phyloP scores from a whole-genome alignment of 1,284 basidiomycete species.

The Ustilago vetiveriae region DNA sequence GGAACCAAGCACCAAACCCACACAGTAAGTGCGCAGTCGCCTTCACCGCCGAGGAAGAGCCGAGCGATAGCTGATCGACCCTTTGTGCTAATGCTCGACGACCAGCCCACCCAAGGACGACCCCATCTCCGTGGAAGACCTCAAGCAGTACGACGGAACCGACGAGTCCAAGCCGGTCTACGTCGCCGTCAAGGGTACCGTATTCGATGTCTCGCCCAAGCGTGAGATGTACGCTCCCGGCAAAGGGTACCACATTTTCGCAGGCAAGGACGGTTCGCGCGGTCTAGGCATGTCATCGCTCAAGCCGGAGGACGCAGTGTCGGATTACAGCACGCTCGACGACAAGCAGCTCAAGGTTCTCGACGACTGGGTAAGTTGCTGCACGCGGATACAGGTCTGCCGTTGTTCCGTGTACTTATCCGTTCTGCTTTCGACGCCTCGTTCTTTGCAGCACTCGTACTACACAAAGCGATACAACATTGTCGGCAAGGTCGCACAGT shows the following conservation, averaged over 20 bases:
- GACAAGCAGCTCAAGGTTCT: constrained; percentile 83
- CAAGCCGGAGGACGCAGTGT: constrained; percentile 84
- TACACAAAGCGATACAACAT: constrained; percentile 67
- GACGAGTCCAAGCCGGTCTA: constrained; percentile 78
- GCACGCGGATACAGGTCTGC: neutral
- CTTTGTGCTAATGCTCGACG: too few species aligned
- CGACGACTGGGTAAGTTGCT: constrained; percentile 78
- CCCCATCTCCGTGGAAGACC: constrained; percentile 76
- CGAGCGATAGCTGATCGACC: too few species aligned
- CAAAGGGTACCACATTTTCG: constrained; percentile 70
- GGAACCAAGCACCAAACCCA: constrained; percentile 55
- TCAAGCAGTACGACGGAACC: constrained; percentile 78
- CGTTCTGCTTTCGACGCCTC: too few species aligned
- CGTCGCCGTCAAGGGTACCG: constrained; percentile 85
- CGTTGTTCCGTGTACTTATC: too few species aligned
- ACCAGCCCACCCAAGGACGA: constrained; percentile 78
- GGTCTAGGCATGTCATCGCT: constrained; percentile 77
- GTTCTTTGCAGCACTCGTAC: constrained; percentile 59
- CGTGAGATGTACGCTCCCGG: constrained; percentile 76
- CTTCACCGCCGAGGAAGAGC: too few species aligned
- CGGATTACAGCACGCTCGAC: constrained; percentile 83
- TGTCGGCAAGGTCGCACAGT: constrained; percentile 58
- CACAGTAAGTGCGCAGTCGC: constrained; percentile 45
- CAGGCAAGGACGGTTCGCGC: constrained; percentile 82
- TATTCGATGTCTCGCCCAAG: constrained; percentile 83